phyloP scores from a whole-genome alignment of 2,329 filamentous ascomycete genomes.

The Diaporthe sp. region DNA sequence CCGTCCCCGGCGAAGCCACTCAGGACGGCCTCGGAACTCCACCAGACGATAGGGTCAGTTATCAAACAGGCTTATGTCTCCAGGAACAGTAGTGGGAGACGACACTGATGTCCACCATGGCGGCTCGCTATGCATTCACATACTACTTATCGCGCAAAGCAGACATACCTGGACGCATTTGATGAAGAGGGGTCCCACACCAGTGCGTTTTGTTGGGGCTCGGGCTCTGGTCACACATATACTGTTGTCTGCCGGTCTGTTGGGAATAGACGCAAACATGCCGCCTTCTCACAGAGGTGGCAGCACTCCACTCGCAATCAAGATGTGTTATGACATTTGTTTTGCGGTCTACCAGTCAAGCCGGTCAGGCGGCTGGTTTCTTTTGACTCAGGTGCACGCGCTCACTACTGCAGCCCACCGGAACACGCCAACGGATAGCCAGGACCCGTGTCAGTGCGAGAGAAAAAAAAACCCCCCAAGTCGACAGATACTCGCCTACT shows the following conservation, averaged over 20 bases:
- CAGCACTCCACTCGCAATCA: not conserved
- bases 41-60: not conserved
- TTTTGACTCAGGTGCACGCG: not conserved
- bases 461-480: not conserved
- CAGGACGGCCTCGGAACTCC: not conserved
- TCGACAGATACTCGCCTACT: not conserved
- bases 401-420: not conserved
- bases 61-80: not conserved
- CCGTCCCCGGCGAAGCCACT: not conserved
- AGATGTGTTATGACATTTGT: not conserved
- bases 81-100: not conserved
- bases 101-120: not conserved
- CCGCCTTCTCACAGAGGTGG: not conserved
- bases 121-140: not conserved
- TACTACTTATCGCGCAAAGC: not conserved
- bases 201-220: slow-evolving; percentile 7
- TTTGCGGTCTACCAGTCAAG: not conserved
- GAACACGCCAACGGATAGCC: not conserved
- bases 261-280: not conserved
- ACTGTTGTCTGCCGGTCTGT: not conserved
- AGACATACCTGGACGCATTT: too few species aligned
- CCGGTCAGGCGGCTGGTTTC: not conserved
- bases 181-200: slow-evolving; percentile 3
- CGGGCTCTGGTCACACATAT: not conserved
- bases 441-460: not conserved